phyloP scores from a whole-genome alignment of 2,329 filamentous ascomycete species.

The Sphaerulina musiva region DNA sequence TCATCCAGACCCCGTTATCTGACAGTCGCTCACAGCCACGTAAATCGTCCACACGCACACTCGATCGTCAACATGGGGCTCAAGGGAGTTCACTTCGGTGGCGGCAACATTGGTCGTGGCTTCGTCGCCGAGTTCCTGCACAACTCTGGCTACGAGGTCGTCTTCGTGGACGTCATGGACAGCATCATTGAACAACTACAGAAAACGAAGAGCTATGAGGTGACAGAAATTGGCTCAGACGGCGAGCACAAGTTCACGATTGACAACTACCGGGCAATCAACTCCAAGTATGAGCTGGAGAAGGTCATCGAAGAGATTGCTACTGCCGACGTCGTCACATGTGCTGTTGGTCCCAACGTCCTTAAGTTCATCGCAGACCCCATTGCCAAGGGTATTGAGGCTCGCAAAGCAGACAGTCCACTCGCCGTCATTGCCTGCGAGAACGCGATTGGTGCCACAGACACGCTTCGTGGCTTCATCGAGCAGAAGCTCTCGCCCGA shows the following conservation, averaged over 20 bases:
- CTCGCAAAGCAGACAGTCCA: constrained; percentile 59
- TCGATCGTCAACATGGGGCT: constrained; percentile 30
- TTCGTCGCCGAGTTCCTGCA: constrained; percentile 89
- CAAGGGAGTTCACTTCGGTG: constrained; percentile 50
- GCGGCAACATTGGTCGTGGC: constrained; percentile 52
- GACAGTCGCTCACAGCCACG: constrained; percentile 1
- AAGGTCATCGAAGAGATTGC: constrained; percentile 80
- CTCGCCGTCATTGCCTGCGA: constrained; percentile 94
- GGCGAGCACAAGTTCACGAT: constrained; percentile 76
- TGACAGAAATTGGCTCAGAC: constrained; percentile 84
- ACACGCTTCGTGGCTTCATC: constrained; percentile 72
- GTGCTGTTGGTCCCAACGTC: constrained; percentile 92
- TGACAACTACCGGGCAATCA: constrained; percentile 94
- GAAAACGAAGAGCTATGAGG: constrained; percentile 68
- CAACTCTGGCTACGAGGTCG: constrained; percentile 88
- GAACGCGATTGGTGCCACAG: constrained; percentile 92
- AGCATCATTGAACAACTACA: constrained; percentile 74
- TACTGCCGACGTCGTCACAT: constrained; percentile 85
- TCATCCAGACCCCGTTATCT: background rate
- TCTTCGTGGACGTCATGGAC: constrained; percentile 93
- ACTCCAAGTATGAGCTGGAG: constrained; percentile 78
- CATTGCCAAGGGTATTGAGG: constrained; percentile 88
- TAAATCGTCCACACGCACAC: constrained; percentile 3
- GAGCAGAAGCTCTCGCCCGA: constrained; percentile 63
- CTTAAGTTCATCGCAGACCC: constrained; percentile 93